Evolutionary conservation across 1,284 basidiomycete species (phyloP), one percentile per base, ranked within the genome.

Genomic region (Trametes pubescens): DNA sequence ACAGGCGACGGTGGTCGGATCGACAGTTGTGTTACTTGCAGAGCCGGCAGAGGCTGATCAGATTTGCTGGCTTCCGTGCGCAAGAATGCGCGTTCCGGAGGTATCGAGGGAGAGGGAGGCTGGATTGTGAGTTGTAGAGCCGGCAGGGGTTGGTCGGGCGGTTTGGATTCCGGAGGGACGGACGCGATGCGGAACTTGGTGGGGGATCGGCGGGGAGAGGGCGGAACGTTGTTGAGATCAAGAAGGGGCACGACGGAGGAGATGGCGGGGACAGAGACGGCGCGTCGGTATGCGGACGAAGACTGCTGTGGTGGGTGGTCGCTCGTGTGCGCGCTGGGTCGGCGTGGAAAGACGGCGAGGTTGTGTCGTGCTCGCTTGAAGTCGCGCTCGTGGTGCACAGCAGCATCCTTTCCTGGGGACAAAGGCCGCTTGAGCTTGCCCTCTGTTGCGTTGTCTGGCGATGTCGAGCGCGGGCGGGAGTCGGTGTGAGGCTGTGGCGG

Each of bases 161-260:
- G 32, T 21, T 54, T 11, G 8, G 29, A 44, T 11, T 64, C 56
- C 22, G 66, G 66, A 38, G 66, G 66, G n/a, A 69, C 59, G 22
- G 68, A 69, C 18, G 66, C 61, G 58, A 67, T 66, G 34, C 68
- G 62, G 22, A 69, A 58, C 62, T 62, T 69, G 22, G 54, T 18
- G 11, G 63, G 66, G n/a, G 65, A 65, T n/a, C 64, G 49, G 11
- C 64, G 61, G 14, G 68, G 68, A 24, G 66, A 67, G 21, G 66
- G 64, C 0, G 68, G 68, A 21, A 69, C 43, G 35, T 62, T 57
- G 59, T 64, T 69, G 54, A 69, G 64, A 59, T 69, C 66, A 24
- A 66, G 62, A 18, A 64, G 59, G 43, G 64, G 66, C 13, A 65
- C 26, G 21, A 57, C 16, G 21, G 61, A 59, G 22, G 57, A 24